A percentile compares a stretch with the other conserved stretches of the same genome.
phyloP scores from a whole-genome alignment of 2,329 filamentous ascomycete species.

The Dactylonectria estremocensis region DNA sequence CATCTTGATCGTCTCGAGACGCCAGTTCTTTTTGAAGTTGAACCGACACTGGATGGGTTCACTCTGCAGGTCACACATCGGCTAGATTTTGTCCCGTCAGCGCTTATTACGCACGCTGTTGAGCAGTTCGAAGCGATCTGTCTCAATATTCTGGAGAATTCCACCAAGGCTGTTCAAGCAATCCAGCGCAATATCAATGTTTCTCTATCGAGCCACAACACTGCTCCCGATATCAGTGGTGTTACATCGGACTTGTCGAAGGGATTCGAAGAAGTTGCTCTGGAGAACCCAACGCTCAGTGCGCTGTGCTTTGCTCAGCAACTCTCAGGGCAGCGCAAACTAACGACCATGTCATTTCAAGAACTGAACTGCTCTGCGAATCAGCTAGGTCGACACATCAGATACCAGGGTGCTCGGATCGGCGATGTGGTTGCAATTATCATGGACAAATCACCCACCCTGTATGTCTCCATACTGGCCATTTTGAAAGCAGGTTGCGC shows the following conservation, averaged over 20 bases:
- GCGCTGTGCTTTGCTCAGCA: conserved; percentile 77
- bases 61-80: conserved; percentile 65
- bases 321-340: conserved; percentile 38
- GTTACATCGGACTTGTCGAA: conserved; percentile 62
- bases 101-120: conserved; percentile 70
- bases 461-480: conserved; percentile 84
- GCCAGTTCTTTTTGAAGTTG: conserved; percentile 81
- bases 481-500: conserved; percentile 82
- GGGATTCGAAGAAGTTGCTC: conserved; percentile 69
- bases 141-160: conserved; percentile 48
- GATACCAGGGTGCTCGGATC: conserved; percentile 59
- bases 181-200: conserved; percentile 45
- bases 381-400: conserved; percentile 70
- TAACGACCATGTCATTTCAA: conserved; percentile 71
- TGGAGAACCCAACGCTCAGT: conserved; percentile 62
- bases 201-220: conserved; percentile 66
- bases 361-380: conserved; percentile 78
- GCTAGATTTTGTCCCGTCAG: conserved; percentile 63
- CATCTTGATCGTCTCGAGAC: conserved; percentile 84
- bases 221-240: conserved; percentile 50
- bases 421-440: conserved; percentile 79
- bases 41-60: conserved; percentile 68
- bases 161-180: conserved; percentile 36
- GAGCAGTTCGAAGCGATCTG: conserved; percentile 73
- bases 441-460: conserved; percentile 81